phyloP scores from a whole-genome alignment of 306 rosid genomes.

The Prosopis cineraria region DNA sequence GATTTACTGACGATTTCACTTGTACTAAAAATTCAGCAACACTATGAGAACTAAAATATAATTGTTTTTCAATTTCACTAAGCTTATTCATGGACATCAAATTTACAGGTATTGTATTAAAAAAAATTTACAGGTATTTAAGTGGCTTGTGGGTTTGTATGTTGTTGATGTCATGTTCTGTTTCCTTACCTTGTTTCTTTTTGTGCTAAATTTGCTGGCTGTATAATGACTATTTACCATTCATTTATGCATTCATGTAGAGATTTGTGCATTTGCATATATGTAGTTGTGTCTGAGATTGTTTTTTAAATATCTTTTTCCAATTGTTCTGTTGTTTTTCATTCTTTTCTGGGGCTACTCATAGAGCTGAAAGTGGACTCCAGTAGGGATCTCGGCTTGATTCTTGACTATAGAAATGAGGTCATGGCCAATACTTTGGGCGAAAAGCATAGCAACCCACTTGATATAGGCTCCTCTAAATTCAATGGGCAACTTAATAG shows the following conservation, averaged over 20 bases:
- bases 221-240: not conserved
- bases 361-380: conserved; percentile 45
- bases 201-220: not conserved
- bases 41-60: not conserved
- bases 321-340: conserved; percentile 27
- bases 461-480: conserved; percentile 51
- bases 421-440: conserved; percentile 51
- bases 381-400: conserved; percentile 45
- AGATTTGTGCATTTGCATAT: conserved; percentile 16
- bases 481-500: conserved; percentile 53
- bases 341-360: conserved; percentile 40
- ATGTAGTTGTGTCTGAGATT: conserved; percentile 6
- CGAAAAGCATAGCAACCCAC: conserved; percentile 43
- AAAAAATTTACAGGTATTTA: not conserved
- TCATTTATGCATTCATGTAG: conserved; percentile 11
- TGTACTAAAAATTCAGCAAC: not conserved
- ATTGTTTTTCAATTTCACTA: not conserved
- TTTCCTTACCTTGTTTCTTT: not conserved
- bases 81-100: conserved; percentile 3
- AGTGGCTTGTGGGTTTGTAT: not conserved
- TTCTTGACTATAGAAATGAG: conserved; percentile 42
- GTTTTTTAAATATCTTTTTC: not conserved
- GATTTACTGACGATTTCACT: conserved; percentile 14
- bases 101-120: not conserved
- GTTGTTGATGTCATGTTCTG: conserved; percentile 16